These are phyloP conservation scores for Fusarium temperatum DNA, from an alignment of 2,329 filamentous ascomycete genomes.

Conservation along the genomic window DNA sequence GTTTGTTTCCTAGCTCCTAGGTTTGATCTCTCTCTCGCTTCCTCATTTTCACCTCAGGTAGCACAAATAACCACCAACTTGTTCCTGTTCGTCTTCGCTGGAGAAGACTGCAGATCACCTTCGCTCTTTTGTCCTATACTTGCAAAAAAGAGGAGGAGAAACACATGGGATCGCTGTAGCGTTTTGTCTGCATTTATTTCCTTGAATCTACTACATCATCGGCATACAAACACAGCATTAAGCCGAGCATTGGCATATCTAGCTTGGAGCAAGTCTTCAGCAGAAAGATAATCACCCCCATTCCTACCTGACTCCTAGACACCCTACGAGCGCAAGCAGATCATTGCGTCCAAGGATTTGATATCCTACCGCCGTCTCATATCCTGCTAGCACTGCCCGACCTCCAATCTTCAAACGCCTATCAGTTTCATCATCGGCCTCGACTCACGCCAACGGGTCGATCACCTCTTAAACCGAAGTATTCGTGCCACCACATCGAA, in stretches of 20 bases:
- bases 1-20: conserved; percentile 27
- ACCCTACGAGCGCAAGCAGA: conserved; percentile 5
- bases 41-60: conserved; percentile 19
- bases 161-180: conserved; percentile 20
- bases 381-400: conserved; percentile 20
- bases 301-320: conserved; percentile 19
- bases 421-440: conserved; percentile 32
- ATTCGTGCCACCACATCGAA: conserved; percentile 18
- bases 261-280: conserved; percentile 41
- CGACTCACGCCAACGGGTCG: conserved; percentile 12
- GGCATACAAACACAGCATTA: conserved; percentile 25
- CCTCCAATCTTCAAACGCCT: conserved; percentile 23
- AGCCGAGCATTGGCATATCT: conserved; percentile 27
- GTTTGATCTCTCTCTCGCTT: conserved; percentile 25
- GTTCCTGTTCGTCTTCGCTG: conserved; percentile 29
- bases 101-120: conserved; percentile 31
- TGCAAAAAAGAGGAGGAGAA: conserved; percentile 5
- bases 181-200: conserved; percentile 32
- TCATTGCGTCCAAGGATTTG: conserved; percentile 37
- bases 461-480: conserved; percentile 19
- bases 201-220: conserved; percentile 32
- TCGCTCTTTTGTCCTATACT: conserved; percentile 34
- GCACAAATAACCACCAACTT: conserved; percentile 10
- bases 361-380: conserved; percentile 37
- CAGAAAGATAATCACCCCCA: conserved; percentile 15